phyloP scores from a whole-genome alignment of 306 rosid species.

The Heteromeles arbutifolia region DNA sequence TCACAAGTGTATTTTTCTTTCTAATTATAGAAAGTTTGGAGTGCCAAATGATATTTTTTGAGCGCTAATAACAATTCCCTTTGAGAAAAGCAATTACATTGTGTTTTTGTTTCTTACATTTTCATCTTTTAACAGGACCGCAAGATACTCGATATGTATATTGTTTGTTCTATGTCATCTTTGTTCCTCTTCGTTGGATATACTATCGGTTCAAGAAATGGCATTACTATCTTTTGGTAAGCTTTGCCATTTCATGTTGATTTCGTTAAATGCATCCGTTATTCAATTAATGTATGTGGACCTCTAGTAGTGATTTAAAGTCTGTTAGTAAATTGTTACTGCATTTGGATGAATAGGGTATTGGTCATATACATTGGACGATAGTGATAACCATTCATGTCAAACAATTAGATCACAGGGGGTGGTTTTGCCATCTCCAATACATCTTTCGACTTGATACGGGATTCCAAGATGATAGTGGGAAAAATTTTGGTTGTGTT shows the following conservation, averaged over 20 bases:
- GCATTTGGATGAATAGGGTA: neutral
- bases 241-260: constrained; percentile 15
- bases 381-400: neutral
- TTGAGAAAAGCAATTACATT: neutral
- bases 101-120: neutral
- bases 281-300: neutral
- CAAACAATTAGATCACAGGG: neutral
- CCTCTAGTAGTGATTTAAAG: neutral
- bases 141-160: constrained; percentile 75
- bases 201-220: constrained; percentile 91
- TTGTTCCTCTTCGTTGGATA: constrained; percentile 96
- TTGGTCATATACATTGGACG: neutral
- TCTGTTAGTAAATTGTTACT: neutral
- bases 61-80: no score
- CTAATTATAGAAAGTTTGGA: no score
- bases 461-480: neutral
- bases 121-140: constrained; percentile 51
- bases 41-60: no score
- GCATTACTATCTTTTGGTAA: constrained; percentile 95
- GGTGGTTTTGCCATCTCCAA: neutral
- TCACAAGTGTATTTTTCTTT: no score
- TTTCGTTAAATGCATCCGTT: neutral
- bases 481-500: neutral
- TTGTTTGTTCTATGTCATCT: constrained; percentile 72
- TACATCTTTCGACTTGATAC: neutral